Percentiles rank a stretch among this genome's conserved stretches.
Conservation (phyloP, 2,329 filamentous ascomycete genomes). For the Botrytis medusae region DNA sequence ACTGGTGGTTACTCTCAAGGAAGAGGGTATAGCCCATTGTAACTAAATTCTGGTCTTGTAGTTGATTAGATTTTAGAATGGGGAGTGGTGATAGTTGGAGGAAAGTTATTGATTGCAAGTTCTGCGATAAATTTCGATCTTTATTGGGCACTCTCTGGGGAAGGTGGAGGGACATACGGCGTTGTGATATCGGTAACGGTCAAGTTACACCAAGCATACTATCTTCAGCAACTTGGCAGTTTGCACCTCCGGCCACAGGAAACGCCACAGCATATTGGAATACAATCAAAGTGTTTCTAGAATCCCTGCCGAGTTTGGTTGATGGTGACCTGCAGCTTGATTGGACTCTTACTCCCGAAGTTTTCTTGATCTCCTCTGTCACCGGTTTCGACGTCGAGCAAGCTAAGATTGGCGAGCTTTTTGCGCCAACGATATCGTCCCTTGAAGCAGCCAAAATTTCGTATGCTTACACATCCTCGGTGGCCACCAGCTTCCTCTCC, state of each 20-base stretch:
- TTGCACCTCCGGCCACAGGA: slow-evolving; percentile 6
- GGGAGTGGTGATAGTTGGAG: slow-evolving; percentile 53
- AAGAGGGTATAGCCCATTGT: slow-evolving; percentile 57
- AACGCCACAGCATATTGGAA: slow-evolving; percentile 15
- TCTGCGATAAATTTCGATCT: slow-evolving; percentile 51
- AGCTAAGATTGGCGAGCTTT: not conserved
- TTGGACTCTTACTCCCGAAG: not conserved
- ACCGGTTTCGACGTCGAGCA: not conserved
- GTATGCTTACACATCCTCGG: not conserved
- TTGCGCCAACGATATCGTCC: not conserved
- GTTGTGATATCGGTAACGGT: slow-evolving; percentile 54
- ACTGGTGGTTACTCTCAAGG: slow-evolving; percentile 55
- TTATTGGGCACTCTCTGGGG: slow-evolving; percentile 62
- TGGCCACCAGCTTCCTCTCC: not conserved
- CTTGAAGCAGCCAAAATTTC: not conserved
- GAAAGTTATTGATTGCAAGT: slow-evolving; percentile 47
- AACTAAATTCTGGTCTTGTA: slow-evolving; percentile 53
- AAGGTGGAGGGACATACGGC: slow-evolving; percentile 58
- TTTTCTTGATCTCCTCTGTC: not conserved
- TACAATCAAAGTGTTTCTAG: slow-evolving; percentile 9
- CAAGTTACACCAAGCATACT: not conserved
- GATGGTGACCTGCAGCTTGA: not conserved
- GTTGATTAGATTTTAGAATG: slow-evolving; percentile 59
- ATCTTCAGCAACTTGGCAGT: not conserved
- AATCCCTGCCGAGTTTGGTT: slow-evolving; percentile 10